phyloP scores from a whole-genome alignment of 805 yeast species.

The Cyberlindnera subsufficiens region DNA sequence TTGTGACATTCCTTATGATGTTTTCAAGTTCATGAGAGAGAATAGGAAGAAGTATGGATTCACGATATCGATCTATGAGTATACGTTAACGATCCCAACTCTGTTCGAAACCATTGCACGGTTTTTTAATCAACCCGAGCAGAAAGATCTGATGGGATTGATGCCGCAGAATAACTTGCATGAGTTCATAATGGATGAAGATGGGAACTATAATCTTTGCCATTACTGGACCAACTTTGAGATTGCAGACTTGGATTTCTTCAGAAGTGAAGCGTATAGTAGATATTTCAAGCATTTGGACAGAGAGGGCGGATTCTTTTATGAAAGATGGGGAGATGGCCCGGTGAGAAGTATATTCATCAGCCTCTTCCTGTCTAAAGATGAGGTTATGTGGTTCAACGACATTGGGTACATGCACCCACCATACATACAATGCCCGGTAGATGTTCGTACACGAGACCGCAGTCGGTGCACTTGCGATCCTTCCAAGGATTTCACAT shows the following conservation, averaged over 20 bases:
- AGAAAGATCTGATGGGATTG: slow-evolving; percentile 4
- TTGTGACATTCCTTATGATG: slow-evolving; percentile 60
- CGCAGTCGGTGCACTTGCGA: slow-evolving; percentile 68
- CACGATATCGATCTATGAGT: slow-evolving; percentile 72
- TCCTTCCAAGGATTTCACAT: slow-evolving; percentile 66
- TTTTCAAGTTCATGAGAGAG: slow-evolving; percentile 54
- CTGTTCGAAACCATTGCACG: slow-evolving; percentile 32
- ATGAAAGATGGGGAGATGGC: slow-evolving; percentile 92
- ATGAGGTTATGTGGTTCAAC: slow-evolving; percentile 65
- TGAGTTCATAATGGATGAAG: slow-evolving; percentile 62
- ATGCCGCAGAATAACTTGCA: slow-evolving; percentile 57
- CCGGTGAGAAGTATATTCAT: slow-evolving; percentile 84
- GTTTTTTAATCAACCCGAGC: slow-evolving; percentile 4
- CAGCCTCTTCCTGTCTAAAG: slow-evolving; percentile 59
- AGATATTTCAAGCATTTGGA: slow-evolving; percentile 70
- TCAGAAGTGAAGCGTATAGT: slow-evolving; percentile 64
- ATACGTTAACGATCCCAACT: slow-evolving; percentile 45
- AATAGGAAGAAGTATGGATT: slow-evolving; percentile 69
- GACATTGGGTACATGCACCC: slow-evolving; percentile 79
- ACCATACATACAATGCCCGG: slow-evolving; percentile 75
- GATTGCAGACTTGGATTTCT: slow-evolving; percentile 71
- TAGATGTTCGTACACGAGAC: slow-evolving; percentile 50
- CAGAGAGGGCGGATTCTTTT: slow-evolving; percentile 75
- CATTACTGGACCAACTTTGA: slow-evolving; percentile 94
- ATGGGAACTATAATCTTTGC: slow-evolving; percentile 72